Conservation (phyloP, 345 rosid genomes). For the Passiflora organensis region DNA sequence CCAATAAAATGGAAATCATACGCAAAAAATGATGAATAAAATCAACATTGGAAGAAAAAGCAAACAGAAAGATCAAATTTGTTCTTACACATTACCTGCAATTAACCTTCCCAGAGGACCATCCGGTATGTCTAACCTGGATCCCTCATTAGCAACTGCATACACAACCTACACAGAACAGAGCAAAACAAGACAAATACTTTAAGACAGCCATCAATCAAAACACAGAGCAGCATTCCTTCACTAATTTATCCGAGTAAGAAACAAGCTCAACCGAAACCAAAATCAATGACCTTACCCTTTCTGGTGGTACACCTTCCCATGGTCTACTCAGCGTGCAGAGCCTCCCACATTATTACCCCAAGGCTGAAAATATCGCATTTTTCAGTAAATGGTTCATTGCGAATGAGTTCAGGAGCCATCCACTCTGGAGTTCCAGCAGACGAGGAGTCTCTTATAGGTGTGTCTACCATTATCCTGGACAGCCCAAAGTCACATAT, state of each 20-base stretch:
- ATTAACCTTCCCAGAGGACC: constrained; percentile 86
- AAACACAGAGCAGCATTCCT: too few relatives aligned
- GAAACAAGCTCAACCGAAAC: neutral
- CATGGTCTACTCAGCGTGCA: constrained; percentile 87
- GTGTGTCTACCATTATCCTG: constrained; percentile 60
- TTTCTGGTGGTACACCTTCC: constrained; percentile 92
- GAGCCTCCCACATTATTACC: constrained; percentile 97
- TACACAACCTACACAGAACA: constrained; percentile 72
- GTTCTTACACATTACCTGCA: constrained; percentile 46
- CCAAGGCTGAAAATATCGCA: constrained; percentile 99
- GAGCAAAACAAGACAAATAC: too few relatives aligned
- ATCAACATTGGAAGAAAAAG: neutral
- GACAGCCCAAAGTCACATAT: constrained; percentile 98
- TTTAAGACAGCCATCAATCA: neutral
- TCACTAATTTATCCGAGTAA: neutral
- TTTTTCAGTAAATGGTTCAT: constrained; percentile 87
- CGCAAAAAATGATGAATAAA: too few relatives aligned
- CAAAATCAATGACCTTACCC: constrained; percentile 38
- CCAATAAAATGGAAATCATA: too few relatives aligned
- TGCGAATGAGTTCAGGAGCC: constrained; percentile 97
- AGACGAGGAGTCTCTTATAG: constrained; percentile 73
- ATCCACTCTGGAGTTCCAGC: constrained; percentile 99
- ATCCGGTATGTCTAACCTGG: constrained; percentile 81
- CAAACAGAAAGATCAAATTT: neutral
- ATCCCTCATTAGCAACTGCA: constrained; percentile 80